These are phyloP conservation scores for Astragalus glycyphyllos DNA, from an alignment of 306 rosid genomes.

Conservation along the genomic window DNA sequence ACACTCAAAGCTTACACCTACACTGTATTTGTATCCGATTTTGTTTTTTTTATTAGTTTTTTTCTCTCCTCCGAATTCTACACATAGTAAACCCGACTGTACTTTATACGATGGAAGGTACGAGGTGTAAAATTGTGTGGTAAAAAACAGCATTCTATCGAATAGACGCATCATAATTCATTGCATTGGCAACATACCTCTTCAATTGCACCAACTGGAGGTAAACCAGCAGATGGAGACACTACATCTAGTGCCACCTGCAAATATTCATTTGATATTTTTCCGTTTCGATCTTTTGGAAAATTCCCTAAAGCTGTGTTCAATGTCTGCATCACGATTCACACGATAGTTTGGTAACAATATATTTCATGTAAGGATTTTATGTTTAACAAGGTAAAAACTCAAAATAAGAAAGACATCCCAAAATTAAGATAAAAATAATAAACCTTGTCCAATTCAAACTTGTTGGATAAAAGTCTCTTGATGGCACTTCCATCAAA, in stretches of 20 bases:
- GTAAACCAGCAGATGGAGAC: conserved; percentile 84
- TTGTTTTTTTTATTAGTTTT: too few relatives aligned
- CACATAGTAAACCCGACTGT: too few relatives aligned
- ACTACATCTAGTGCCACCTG: conserved; percentile 65
- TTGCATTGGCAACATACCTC: conserved; percentile 58
- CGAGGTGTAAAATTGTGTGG: too few relatives aligned
- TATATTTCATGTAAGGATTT: neutral
- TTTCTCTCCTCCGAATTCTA: too few relatives aligned
- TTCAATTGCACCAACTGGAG: conserved; percentile 82
- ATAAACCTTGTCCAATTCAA: conserved; percentile 87
- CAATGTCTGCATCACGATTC: conserved; percentile 73
- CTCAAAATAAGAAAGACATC: too few relatives aligned
- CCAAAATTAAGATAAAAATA: neutral
- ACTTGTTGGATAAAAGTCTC: conserved; percentile 88
- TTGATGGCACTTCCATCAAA: conserved; percentile 82
- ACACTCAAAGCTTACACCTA: too few relatives aligned
- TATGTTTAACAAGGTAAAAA: conserved; percentile 10
- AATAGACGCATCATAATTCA: too few relatives aligned
- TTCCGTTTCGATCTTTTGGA: conserved; percentile 77
- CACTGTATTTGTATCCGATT: too few relatives aligned
- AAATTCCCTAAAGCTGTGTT: conserved; percentile 64
- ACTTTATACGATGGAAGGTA: too few relatives aligned
- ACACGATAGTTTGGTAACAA: conserved; percentile 7
- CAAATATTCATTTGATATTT: conserved; percentile 70
- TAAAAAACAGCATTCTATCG: too few relatives aligned